Percentiles rank a stretch among this genome's conserved stretches.
Evolutionary conservation across 345 rosid genomes (phyloP).

Genomic region (Aquilaria sinensis): DNA sequence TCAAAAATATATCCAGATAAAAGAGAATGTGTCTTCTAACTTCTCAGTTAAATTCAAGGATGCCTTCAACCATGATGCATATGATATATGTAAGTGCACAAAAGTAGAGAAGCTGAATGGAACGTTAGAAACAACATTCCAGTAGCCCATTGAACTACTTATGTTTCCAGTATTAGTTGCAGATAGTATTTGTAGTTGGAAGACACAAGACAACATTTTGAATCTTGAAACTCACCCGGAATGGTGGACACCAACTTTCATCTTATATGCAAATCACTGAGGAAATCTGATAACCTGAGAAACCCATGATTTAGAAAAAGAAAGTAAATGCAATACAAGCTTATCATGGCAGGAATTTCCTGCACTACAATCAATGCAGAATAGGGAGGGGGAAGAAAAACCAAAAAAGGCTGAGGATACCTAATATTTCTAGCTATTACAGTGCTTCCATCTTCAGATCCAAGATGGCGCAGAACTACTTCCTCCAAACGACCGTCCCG

Average conservation of each 20-base stretch:
- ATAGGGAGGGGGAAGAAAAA: neutral
- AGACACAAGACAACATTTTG: neutral
- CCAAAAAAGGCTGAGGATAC: neutral
- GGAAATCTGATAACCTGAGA: slow-evolving; percentile 14
- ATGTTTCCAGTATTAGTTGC: neutral
- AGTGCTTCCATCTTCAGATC: slow-evolving; percentile 57
- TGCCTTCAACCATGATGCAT: no score
- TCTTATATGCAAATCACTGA: slow-evolving; percentile 8
- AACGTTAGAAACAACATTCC: no score
- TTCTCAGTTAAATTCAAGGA: no score
- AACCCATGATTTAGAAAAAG: neutral
- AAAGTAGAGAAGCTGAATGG: no score
- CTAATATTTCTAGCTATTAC: slow-evolving; percentile 52
- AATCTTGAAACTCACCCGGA: slow-evolving; percentile 10
- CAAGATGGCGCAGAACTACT: slow-evolving; percentile 62
- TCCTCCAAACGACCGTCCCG: slow-evolving; percentile 78
- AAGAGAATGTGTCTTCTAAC: no score
- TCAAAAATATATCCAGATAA: no score
- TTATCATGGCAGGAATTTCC: neutral
- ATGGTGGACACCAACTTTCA: slow-evolving; percentile 10
- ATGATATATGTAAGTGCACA: no score
- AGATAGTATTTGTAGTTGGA: neutral
- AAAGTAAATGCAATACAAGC: neutral
- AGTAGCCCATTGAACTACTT: neutral
- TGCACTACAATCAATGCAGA: neutral